Base-by-base conservation (phyloP, 2,329 filamentous ascomycete species). In the Plectosphaerella cucumerina region DNA sequence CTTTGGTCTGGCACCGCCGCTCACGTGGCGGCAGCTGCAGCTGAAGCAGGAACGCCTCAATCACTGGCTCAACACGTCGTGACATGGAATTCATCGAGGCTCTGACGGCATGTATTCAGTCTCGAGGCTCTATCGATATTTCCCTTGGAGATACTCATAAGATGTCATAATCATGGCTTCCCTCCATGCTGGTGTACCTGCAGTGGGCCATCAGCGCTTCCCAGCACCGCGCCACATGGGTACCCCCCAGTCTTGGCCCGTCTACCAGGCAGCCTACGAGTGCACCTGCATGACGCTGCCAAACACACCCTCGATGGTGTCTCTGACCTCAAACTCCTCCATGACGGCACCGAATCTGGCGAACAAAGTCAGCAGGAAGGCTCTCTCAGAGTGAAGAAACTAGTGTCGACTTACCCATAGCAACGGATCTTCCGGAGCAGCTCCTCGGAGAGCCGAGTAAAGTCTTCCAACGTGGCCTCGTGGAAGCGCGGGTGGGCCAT, bases 321-420 rank as follows among this genome's bases (percentile, higher is more conserved):
- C 92, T 47, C 80, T 75, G 35, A 90, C 80, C 69, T 90, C 87
- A 59, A 84, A 84, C 58, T 84, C 80, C 58, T 85, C 82, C 72
- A 84, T 75, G 4, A 85, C 82, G 17, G 82, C 82, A 23, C 82
- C 82, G 55, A 85, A 85, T 15, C 81, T 85, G 56, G 2, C 18
- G 6, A 15, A 15, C 4, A 14, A 8, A 8, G 48, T 56, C 48
- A 59, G 53, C 18, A 12, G 15, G 9, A 45, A 22, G 50, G 35
- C 22, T n/a, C 15, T 45, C 21, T 9, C 20, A 45, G 22, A 46
- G 42, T 22, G n/a, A 44, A 22, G 6, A 26, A n/a, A n/a, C n/a
- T n/a, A n/a, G n/a, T n/a, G n/a, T n/a, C n/a, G 37, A 79, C 86
- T 63, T 72, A 93, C 89, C 94, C 94, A 68, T 97, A 97, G 68